Conservation (phyloP, 352 stramenopile genomes). For the Albugo candida region DNA sequence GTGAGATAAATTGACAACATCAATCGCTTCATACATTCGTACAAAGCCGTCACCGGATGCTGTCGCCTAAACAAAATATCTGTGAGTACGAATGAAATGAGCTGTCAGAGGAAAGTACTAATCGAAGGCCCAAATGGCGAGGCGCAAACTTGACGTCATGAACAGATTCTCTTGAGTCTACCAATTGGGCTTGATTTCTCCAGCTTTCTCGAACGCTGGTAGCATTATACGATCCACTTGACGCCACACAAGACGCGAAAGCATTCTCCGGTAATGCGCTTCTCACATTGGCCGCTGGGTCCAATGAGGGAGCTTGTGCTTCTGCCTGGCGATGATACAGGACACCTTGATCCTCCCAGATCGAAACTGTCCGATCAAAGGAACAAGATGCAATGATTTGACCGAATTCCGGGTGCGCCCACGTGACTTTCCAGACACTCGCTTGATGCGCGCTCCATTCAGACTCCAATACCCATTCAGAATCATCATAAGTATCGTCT, state of each 20-base stretch:
- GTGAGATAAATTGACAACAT: conserved; percentile 91
- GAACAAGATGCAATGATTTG: conserved; percentile 88
- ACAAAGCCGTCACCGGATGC: conserved; percentile 88
- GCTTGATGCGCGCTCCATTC: conserved; percentile 83
- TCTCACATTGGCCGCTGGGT: too few species aligned
- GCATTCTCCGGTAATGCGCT: too few species aligned
- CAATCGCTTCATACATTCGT: conserved; percentile 89
- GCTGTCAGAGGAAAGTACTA: conserved; percentile 23
- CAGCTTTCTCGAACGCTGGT: conserved; percentile 29
- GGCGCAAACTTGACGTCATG: conserved; percentile 92
- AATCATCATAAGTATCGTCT: conserved; percentile 3
- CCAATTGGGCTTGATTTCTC: conserved; percentile 74
- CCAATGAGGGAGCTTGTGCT: neutral
- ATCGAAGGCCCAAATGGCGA: conserved; percentile 78
- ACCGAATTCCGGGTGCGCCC: conserved; percentile 91
- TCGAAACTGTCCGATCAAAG: conserved; percentile 84
- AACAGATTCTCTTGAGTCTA: conserved; percentile 84
- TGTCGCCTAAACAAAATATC: conserved; percentile 40
- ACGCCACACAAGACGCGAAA: too few species aligned
- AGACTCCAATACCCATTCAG: conserved; percentile 69
- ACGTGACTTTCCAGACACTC: conserved; percentile 86
- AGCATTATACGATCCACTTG: neutral
- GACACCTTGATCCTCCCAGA: conserved; percentile 88
- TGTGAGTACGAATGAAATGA: neutral
- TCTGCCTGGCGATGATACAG: conserved; percentile 13